Evolutionary conservation across 805 yeast species (phyloP).

Genomic region (Vanderwaltozyma verrucispora): DNA sequence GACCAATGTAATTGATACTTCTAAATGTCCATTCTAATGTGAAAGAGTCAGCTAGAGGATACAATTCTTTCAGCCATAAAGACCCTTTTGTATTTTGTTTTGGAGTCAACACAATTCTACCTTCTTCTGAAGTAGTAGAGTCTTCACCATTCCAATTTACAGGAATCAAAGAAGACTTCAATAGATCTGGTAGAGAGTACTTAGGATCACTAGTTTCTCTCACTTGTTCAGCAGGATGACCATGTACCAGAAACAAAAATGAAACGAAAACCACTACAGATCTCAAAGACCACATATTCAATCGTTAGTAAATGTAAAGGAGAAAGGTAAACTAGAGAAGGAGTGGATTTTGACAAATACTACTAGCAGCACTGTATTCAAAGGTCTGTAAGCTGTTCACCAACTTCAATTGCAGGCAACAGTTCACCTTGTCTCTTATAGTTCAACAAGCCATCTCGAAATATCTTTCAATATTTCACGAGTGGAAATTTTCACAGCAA

Average conservation of each 20-base stretch:
- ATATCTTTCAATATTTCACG: no score
- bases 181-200: constrained; percentile 30
- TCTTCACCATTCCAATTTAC: constrained; percentile 33
- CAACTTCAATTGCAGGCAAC: no score
- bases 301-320: no score
- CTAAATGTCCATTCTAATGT: constrained; percentile 56
- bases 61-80: constrained; percentile 33
- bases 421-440: no score
- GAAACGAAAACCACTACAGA: neutral
- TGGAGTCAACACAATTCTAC: constrained; percentile 46
- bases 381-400: no score
- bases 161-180: constrained; percentile 5
- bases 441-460: no score
- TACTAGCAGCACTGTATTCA: no score
- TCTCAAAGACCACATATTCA: neutral
- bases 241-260: neutral
- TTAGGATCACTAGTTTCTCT: neutral
- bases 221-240: neutral
- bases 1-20: constrained; percentile 42
- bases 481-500: no score
- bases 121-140: constrained; percentile 35
- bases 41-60: constrained; percentile 33
- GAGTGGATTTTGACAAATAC: no score
- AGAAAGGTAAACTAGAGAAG: no score
- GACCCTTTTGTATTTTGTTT: constrained; percentile 33